Base-by-base conservation (phyloP, 192 early-diverging fungal genomes). In the Glomus cerebriforme region DNA sequence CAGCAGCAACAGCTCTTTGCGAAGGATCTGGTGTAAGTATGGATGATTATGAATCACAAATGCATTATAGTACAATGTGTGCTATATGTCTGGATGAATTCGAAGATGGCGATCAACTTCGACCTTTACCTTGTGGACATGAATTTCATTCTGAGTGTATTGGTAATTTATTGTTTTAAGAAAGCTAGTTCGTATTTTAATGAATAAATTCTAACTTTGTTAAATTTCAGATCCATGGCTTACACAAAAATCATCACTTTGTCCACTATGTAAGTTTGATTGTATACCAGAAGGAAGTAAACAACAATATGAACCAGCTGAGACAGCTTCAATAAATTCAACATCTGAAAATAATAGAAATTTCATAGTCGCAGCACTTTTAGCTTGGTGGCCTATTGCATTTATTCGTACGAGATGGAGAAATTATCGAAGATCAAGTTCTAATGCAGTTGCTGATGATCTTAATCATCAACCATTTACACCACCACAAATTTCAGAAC, bases 21-120 rank as follows among this genome's bases (percentile, higher is more conserved):
- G 49, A 54, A 3, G 47, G 19, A 17, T 54, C 17, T 22, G 47
- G 47, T 15, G 47, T 6, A 17, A 15, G 6, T n/a, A 7, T 54
- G 3, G 49, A 54, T 22, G 49, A 35, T 35, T 17, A 67, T 34
- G 65, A 67, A 31, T 19, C 7, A 19, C 65, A 67, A 35, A 54
- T 22, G 22, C 29, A 35, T 34, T 67, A 67, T 35, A 19, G 70
- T 43, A 67, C 65, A 29, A 67, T 35, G 26, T 67, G 65, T 27
- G 65, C 83, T 10, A 84, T 84, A 39, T 84, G 83, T 22, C 75
- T 84, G 17, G 63, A 68, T n/a, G 80, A 83, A 22, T 83, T 81
- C 22, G 74, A 15, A 1, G 12, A 63, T 15, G 79, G 66, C 12
- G 83, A 83, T 39, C 63, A 47, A 22, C 49, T 83, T 24, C 76